Evolutionary conservation across 2,329 filamentous ascomycete genomes (phyloP).

Genomic region (Drechmeria coniospora): DNA sequence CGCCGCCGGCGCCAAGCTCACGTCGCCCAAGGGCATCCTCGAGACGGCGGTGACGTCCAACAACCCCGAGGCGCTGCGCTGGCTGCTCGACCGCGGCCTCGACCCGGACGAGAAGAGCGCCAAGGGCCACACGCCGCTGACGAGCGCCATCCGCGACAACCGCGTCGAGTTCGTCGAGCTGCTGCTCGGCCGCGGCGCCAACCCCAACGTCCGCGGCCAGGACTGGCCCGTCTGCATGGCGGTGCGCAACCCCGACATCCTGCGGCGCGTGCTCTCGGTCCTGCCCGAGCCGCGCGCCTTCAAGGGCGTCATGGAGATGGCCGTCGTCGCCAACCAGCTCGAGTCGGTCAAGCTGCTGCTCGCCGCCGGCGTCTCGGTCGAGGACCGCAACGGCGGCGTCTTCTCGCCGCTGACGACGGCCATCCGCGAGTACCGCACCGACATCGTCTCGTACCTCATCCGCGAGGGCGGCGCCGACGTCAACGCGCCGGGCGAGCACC

Average conservation of each 20-base stretch:
- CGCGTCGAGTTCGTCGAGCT: constrained; percentile 42
- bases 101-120: constrained; percentile 43
- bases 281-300: constrained; percentile 44
- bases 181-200: constrained; percentile 41
- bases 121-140: constrained; percentile 45
- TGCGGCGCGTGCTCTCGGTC: constrained; percentile 40
- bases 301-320: constrained; percentile 53
- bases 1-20: constrained; percentile 42
- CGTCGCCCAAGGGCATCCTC: constrained; percentile 46
- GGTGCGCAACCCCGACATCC: constrained; percentile 42
- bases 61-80: constrained; percentile 43
- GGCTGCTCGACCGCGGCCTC: constrained; percentile 43
- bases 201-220: constrained; percentile 46
- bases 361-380: constrained; percentile 47
- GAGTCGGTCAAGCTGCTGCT: constrained; percentile 52
- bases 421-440: constrained; percentile 45
- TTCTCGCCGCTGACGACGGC: constrained; percentile 55
- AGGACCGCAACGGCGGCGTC: constrained; percentile 58
- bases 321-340: constrained; percentile 50
- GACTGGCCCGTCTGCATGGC: constrained; percentile 61
- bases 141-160: constrained; percentile 49
- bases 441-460: constrained; percentile 46
- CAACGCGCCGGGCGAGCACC: constrained; percentile 53
- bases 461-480: constrained; percentile 46
- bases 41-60: constrained; percentile 48